Percentiles rank a stretch among this genome's conserved stretches.
Conservation (phyloP, 108 stramenopile species). For the Cyclostephanos invisitatus region DNA sequence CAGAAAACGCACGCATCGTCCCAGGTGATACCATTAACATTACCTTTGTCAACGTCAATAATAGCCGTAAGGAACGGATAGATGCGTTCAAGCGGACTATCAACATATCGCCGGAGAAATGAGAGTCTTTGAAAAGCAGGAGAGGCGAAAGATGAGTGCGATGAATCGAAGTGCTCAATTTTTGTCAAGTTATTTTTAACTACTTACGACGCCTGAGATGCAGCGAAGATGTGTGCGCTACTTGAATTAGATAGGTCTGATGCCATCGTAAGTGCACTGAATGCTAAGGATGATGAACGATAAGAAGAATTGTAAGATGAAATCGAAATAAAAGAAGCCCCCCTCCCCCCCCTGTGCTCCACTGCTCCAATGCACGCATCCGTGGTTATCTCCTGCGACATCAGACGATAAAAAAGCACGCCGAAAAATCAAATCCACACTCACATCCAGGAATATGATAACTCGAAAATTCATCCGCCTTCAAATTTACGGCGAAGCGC, state of each 20-base stretch:
- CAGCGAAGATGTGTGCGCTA: constrained; percentile 38
- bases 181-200: not conserved
- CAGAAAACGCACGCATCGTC: constrained; percentile 93
- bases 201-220: constrained; percentile 39
- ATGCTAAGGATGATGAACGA: constrained; percentile 21
- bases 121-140: constrained; percentile 20
- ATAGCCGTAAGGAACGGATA: constrained; percentile 87
- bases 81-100: constrained; percentile 39
- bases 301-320: not conserved
- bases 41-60: constrained; percentile 82
- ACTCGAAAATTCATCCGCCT: constrained; percentile 46
- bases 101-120: constrained; percentile 67
- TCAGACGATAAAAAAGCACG: not conserved
- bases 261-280: constrained; percentile 9
- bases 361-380: not conserved
- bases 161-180: not conserved
- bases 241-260: constrained; percentile 11
- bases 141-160: not conserved
- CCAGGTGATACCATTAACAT: constrained; percentile 84
- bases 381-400: not conserved
- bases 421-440: constrained; percentile 3
- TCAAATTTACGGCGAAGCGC: constrained; percentile 40
- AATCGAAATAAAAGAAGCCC: not conserved
- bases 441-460: constrained; percentile 44
- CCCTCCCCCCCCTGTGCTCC: not conserved